Conservation (phyloP, 805 yeast genomes). For the Wickerhamiella azymoides region DNA sequence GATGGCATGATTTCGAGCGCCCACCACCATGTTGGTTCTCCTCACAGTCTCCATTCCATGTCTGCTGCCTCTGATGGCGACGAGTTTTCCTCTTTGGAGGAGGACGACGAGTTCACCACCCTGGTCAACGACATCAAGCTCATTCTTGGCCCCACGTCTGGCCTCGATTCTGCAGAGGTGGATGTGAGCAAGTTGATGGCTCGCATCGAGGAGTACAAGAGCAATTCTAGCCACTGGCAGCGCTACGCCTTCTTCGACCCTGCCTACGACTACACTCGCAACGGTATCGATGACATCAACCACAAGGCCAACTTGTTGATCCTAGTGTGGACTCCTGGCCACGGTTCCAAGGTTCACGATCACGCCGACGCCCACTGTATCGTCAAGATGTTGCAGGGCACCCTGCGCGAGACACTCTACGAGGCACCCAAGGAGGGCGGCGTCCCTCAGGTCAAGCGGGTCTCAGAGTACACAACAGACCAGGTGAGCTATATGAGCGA, state of each 20-base stretch:
- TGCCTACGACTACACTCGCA: slow-evolving; percentile 42
- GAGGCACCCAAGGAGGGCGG: slow-evolving; percentile 30
- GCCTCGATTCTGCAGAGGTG: slow-evolving; percentile 33
- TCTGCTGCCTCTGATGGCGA: slow-evolving; percentile 5
- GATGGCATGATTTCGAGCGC: not conserved
- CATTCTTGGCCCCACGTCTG: slow-evolving; percentile 28
- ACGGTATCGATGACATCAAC: slow-evolving; percentile 66
- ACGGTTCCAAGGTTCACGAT: slow-evolving; percentile 53
- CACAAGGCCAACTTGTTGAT: slow-evolving; percentile 53
- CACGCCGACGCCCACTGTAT: slow-evolving; percentile 68
- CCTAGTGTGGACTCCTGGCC: slow-evolving; percentile 58
- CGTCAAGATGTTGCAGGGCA: slow-evolving; percentile 53
- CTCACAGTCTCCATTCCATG: slow-evolving; percentile 1
- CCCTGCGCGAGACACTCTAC: slow-evolving; percentile 42
- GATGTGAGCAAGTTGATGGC: slow-evolving; percentile 35
- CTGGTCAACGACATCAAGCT: slow-evolving; percentile 25
- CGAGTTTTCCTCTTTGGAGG: slow-evolving; percentile 3
- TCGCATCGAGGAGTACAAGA: slow-evolving; percentile 35
- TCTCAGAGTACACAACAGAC: slow-evolving; percentile 21
- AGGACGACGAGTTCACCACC: slow-evolving; percentile 19
- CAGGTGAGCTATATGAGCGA: slow-evolving; percentile 55
- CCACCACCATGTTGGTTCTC: not conserved
- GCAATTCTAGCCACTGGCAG: slow-evolving; percentile 42
- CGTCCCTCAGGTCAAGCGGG: slow-evolving; percentile 20
- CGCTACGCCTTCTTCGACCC: slow-evolving; percentile 42